A percentile compares a stretch with the other conserved stretches of the same genome.
These are phyloP conservation scores for Phytophthora boehmeriae DNA, from an alignment of 352 stramenopile species.

Conservation along the genomic window DNA sequence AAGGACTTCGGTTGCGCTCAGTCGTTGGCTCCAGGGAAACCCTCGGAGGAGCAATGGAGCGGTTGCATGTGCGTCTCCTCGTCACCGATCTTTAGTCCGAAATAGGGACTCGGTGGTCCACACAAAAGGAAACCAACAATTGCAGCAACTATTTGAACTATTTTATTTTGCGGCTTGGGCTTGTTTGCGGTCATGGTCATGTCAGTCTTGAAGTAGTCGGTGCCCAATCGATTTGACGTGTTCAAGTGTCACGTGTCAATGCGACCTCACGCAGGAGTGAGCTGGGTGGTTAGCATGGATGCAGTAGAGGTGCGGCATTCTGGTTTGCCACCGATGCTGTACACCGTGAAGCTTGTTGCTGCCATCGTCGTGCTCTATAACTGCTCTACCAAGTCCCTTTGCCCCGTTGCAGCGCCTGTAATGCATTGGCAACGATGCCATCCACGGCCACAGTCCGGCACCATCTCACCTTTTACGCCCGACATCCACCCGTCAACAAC, in stretches of 20 bases:
- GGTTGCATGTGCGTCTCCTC: slow-evolving; percentile 39
- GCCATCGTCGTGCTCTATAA: neutral
- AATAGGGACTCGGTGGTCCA: slow-evolving; percentile 9
- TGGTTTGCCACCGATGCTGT: neutral
- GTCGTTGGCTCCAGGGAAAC: neutral
- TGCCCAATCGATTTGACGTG: slow-evolving; percentile 9
- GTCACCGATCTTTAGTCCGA: slow-evolving; percentile 25
- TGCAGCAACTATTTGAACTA: too few relatives aligned
- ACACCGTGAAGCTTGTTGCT: neutral
- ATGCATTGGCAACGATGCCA: neutral
- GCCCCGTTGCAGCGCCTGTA: too few relatives aligned
- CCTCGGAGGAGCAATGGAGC: slow-evolving; percentile 1
- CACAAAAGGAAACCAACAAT: slow-evolving; percentile 19
- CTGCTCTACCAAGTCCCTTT: neutral
- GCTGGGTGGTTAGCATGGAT: slow-evolving; percentile 8
- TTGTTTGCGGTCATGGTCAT: neutral
- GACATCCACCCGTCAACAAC: neutral
- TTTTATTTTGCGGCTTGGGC: too few relatives aligned
- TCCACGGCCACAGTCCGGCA: neutral
- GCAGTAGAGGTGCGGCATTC: slow-evolving; percentile 25
- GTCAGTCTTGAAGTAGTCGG: slow-evolving; percentile 14
- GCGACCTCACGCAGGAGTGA: neutral
- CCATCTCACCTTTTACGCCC: neutral
- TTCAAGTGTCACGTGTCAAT: neutral
- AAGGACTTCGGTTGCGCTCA: slow-evolving; percentile 8